Evolutionary conservation across 1,284 basidiomycete genomes (phyloP), one percentile per base, ranked within the genome.

Genomic region (Caloboletus firmus): DNA sequence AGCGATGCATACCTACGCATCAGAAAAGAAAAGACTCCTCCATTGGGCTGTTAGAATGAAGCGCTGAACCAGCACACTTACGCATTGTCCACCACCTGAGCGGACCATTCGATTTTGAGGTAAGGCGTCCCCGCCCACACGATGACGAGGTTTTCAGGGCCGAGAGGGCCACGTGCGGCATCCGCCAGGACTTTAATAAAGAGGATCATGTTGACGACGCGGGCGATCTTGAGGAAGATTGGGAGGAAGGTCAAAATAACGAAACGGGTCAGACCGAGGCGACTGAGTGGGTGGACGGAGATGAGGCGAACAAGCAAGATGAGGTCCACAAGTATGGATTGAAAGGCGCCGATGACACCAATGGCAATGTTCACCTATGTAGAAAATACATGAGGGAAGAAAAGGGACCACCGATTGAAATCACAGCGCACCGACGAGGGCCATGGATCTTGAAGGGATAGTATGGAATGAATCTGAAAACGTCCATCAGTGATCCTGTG

Each of bases 41-140:
- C 1, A n/a, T 2, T 7, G 31, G 5, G 13, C 15, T 4, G 7
- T 31, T 3, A 13, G 5, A 6, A 11, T 24, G 13, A 34, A 28
- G 17, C 1, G 2, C 4, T 18, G 24, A 5, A 44, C 20, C 1
- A 13, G 24, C 24, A 52, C 68, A 52, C 68, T 55, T 37, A 70
- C 68, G 59, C 57, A 18, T 72, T 72, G 45, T 72, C 68, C 4
- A 62, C 47, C 40, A 69, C 31, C 53, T 70, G 69, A 17, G 60
- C 51, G n/a, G 56, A 60, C 71, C 71, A 73, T 53, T 70, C 71
- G 2, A 72, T 70, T 47, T 72, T 72, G 9, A 72, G 49, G 47
- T 63, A 72, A 4, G 65, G 71, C 4, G 51, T 58, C 12, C 56
- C 30, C 15, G 41, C 49, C 68, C 68, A 72, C 6, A 55, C 44